These are phyloP conservation scores for Pulveroboletus sp. DNA, from an alignment of 768 basidiomycete species.

Conservation along the genomic window DNA sequence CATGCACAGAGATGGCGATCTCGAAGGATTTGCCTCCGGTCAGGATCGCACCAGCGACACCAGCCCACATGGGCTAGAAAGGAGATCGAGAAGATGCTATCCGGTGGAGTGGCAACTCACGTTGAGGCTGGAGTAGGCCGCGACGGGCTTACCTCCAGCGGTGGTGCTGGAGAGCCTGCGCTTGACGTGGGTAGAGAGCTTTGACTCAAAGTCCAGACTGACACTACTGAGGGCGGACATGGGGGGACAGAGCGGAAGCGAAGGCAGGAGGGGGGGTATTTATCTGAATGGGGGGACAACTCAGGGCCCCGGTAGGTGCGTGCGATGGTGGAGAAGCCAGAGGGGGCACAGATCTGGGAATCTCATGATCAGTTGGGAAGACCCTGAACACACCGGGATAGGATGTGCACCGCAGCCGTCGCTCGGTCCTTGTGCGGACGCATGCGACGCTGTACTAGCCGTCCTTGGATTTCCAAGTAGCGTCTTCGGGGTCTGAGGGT, in stretches of 20 bases:
- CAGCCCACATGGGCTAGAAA: constrained; percentile 82
- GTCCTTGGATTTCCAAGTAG: neutral
- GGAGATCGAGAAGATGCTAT: constrained; percentile 11
- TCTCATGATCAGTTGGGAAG: neutral
- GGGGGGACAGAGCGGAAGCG: constrained; percentile 23
- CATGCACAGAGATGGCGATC: constrained; percentile 75
- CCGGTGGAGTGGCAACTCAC: constrained; percentile 37
- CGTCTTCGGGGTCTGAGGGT: neutral
- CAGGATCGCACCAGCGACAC: constrained; percentile 60
- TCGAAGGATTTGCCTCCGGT: constrained; percentile 60
- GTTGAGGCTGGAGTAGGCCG: constrained; percentile 58
- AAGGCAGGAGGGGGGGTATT: constrained; percentile 15
- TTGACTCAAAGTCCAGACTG: constrained; percentile 53
- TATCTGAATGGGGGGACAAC: constrained; percentile 29
- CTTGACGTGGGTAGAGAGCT: constrained; percentile 56
- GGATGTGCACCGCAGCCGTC: neutral
- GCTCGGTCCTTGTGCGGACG: neutral
- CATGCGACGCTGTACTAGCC: neutral
- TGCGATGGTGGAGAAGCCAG: neutral
- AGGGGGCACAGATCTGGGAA: neutral
- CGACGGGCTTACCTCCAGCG: constrained; percentile 46
- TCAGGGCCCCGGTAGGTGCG: constrained; percentile 4
- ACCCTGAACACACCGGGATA: constrained; percentile 24
- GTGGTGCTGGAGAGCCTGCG: constrained; percentile 64
- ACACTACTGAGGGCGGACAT: constrained; percentile 45